phyloP scores from a whole-genome alignment of 306 rosid genomes.

The Medicago lupulina region DNA sequence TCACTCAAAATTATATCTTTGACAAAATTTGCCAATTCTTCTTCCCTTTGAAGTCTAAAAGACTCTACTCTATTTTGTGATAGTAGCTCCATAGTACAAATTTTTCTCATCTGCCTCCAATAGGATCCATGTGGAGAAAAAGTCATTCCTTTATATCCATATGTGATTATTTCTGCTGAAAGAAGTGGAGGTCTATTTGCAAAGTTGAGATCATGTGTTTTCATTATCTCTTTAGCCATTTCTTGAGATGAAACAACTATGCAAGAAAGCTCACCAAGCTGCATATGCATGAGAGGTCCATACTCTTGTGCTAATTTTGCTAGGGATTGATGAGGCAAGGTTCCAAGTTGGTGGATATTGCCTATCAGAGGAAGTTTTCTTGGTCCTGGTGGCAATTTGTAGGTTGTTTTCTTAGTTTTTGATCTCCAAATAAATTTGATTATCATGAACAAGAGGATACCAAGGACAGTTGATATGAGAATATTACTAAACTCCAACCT shows the following conservation, averaged over 20 bases:
- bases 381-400: conserved; percentile 39
- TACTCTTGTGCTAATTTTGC: conserved; percentile 25
- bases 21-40: background rate
- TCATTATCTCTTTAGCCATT: conserved; percentile 49
- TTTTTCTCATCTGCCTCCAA: conserved; percentile 16
- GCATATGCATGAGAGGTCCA: conserved; percentile 30
- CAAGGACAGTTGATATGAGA: conserved; percentile 13
- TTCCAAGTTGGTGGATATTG: conserved; percentile 33
- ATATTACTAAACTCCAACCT: background rate
- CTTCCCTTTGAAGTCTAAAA: background rate
- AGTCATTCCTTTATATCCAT: conserved; percentile 5
- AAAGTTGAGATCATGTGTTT: conserved; percentile 46
- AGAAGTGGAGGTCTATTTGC: conserved; percentile 43
- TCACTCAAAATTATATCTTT: background rate
- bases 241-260: conserved; percentile 27
- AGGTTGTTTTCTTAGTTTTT: conserved; percentile 24
- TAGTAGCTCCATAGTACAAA: conserved; percentile 6
- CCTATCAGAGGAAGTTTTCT: conserved; percentile 39
- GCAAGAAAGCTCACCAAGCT: conserved; percentile 35
- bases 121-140: conserved; percentile 3
- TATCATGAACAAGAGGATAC: conserved; percentile 21
- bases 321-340: conserved; percentile 16
- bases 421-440: background rate
- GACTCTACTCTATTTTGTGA: background rate
- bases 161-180: background rate